phyloP scores from a whole-genome alignment of 441 rosid species.

The Erodium chrysanthum region DNA sequence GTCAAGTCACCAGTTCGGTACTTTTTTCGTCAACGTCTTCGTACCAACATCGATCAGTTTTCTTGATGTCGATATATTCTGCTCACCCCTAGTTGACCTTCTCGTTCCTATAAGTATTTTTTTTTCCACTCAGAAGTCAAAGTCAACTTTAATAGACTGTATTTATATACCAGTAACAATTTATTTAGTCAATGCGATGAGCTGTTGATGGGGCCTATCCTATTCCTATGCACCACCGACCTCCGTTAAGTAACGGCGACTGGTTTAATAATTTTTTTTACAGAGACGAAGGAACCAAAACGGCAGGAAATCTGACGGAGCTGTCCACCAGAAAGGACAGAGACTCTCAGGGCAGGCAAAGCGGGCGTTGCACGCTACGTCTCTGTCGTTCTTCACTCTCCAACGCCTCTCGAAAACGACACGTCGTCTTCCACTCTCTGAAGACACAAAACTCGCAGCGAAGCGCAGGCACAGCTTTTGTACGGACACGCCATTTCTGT shows the following conservation, averaged over 20 bases:
- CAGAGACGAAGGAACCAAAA: background rate
- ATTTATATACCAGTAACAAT: too few species aligned
- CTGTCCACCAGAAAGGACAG: background rate
- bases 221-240: background rate
- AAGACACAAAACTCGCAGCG: background rate
- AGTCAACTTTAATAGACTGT: too few species aligned
- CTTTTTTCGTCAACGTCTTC: too few species aligned
- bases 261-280: too few species aligned
- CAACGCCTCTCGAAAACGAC: background rate
- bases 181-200: too few species aligned
- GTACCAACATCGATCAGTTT: too few species aligned
- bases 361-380: slow-evolving; percentile 6
- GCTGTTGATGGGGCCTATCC: too few species aligned
- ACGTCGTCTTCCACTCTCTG: background rate
- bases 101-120: too few species aligned
- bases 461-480: background rate
- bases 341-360: background rate
- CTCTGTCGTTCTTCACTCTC: slow-evolving; percentile 4
- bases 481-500: background rate
- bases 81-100: too few species aligned
- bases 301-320: background rate
- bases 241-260: background rate
- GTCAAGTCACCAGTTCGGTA: too few species aligned
- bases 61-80: too few species aligned
- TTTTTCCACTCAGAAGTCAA: too few species aligned